Conservation (phyloP, 2,329 filamentous ascomycete species). For the Alternaria solani region DNA sequence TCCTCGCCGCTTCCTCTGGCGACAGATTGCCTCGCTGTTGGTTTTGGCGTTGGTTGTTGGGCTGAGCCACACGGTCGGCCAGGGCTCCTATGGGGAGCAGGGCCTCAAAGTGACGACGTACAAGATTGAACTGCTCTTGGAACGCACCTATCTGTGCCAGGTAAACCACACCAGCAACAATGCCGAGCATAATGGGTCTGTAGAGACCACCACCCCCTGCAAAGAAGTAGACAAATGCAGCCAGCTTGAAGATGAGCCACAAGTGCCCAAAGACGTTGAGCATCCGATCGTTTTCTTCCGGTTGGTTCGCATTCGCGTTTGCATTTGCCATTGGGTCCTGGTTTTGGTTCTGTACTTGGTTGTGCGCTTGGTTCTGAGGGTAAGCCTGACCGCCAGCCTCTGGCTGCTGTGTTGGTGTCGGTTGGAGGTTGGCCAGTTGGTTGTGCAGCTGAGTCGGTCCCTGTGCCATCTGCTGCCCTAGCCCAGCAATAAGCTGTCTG, state of each 20-base stretch:
- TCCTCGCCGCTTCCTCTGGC: slow-evolving; percentile 54
- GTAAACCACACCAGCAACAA: slow-evolving; percentile 53
- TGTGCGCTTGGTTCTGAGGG: slow-evolving; percentile 22
- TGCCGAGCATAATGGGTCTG: slow-evolving; percentile 50
- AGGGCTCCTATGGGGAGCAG: slow-evolving; percentile 44
- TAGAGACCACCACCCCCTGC: slow-evolving; percentile 56
- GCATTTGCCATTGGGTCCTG: slow-evolving; percentile 17
- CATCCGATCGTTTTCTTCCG: slow-evolving; percentile 36
- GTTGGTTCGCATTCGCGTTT: slow-evolving; percentile 19
- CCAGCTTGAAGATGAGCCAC: slow-evolving; percentile 67
- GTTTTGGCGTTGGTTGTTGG: slow-evolving; percentile 6
- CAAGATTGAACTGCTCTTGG: slow-evolving; percentile 48
- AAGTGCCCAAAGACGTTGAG: slow-evolving; percentile 49
- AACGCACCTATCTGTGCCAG: slow-evolving; percentile 54
- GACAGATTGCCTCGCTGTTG: slow-evolving; percentile 35
- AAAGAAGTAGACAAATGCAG: slow-evolving; percentile 67
- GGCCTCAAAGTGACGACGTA: slow-evolving; percentile 56
- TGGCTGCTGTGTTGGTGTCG: slow-evolving; percentile 28
- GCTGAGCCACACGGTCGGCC: slow-evolving; percentile 28
- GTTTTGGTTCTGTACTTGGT: slow-evolving; percentile 22
- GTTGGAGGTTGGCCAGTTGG: slow-evolving; percentile 29
- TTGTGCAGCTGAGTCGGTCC: slow-evolving; percentile 24
- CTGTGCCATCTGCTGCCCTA: slow-evolving; percentile 44
- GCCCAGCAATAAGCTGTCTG: slow-evolving; percentile 40
- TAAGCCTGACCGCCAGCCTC: slow-evolving; percentile 21